phyloP scores from a whole-genome alignment of 176 grass and related monocot species.

The Raddia guianensis region DNA sequence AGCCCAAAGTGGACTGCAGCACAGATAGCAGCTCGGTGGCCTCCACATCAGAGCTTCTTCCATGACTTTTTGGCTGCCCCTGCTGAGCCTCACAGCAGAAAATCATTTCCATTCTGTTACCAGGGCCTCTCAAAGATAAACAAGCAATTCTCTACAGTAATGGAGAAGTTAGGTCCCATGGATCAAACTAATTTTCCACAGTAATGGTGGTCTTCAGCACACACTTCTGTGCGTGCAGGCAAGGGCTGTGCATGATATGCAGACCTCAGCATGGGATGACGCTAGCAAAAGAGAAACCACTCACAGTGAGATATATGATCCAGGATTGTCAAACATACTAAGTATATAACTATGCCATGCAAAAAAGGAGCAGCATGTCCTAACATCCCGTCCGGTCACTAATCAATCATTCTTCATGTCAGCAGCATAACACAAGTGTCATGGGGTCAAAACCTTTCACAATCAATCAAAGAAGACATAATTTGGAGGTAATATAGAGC shows the following conservation, averaged over 20 bases:
- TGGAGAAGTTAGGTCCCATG: conserved; percentile 55
- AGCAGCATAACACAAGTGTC: neutral
- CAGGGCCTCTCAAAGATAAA: neutral
- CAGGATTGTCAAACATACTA: neutral
- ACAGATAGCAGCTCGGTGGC: conserved; percentile 53
- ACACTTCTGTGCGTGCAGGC: neutral
- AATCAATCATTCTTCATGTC: conserved; percentile 6
- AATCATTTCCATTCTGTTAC: conserved; percentile 24
- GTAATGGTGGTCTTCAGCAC: conserved; percentile 37
- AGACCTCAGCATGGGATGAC: conserved; percentile 19
- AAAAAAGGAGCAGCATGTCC: conserved; percentile 42
- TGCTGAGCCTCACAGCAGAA: conserved; percentile 16
- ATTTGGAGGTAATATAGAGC: neutral
- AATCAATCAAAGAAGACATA: conserved; percentile 37
- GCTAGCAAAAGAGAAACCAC: conserved; percentile 35
- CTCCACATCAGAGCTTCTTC: conserved; percentile 51
- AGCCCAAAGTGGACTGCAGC: conserved; percentile 51
- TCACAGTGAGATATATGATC: neutral
- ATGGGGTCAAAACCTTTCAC: conserved; percentile 27
- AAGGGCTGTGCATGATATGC: conserved; percentile 10
- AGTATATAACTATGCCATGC: neutral
- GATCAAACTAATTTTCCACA: conserved; percentile 24
- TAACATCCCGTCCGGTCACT: conserved; percentile 15
- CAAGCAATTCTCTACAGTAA: conserved; percentile 34
- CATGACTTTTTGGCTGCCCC: conserved; percentile 38